These are phyloP conservation scores for Chlorella sp. DNA, from an alignment of 139 green algal species.

Conservation along the genomic window DNA sequence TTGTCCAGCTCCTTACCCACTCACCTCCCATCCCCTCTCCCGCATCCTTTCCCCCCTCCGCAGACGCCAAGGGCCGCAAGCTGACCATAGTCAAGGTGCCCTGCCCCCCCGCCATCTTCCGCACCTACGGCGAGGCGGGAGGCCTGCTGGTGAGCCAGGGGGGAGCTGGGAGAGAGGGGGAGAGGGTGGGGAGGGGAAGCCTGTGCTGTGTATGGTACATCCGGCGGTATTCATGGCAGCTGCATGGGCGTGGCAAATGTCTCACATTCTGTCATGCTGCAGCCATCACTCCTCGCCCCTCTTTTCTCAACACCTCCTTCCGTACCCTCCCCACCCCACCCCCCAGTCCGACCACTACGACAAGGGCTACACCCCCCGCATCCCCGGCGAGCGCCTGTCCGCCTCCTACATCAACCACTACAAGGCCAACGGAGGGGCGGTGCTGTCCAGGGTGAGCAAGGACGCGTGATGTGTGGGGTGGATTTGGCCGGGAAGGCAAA, in stretches of 20 bases:
- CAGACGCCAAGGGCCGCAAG: constrained; percentile 63
- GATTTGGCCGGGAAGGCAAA: background rate
- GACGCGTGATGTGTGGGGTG: background rate
- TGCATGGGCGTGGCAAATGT: too few relatives aligned
- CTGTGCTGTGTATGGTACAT: background rate
- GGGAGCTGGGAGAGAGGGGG: background rate
- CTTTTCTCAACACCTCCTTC: background rate
- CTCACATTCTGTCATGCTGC: background rate
- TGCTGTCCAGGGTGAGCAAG: constrained; percentile 64
- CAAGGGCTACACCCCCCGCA: constrained; percentile 65
- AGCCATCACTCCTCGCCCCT: background rate
- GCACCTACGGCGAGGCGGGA: constrained; percentile 29
- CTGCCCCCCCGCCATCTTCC: constrained; percentile 43
- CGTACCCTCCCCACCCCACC: too few relatives aligned
- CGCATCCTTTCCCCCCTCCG: background rate
- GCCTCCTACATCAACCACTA: constrained; percentile 90
- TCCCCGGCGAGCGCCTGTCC: constrained; percentile 59
- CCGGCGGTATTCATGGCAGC: background rate
- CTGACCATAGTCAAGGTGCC: constrained; percentile 76
- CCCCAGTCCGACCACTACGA: constrained; percentile 69
- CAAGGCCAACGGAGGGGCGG: constrained; percentile 71
- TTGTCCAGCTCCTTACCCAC: background rate
- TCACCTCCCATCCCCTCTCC: background rate
- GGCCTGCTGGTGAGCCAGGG: constrained; percentile 31
- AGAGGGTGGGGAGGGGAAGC: background rate